Percentiles rank a stretch among this genome's conserved stretches.
Evolutionary conservation across 2,329 filamentous ascomycete species (phyloP).

Genomic region (Aaosphaeria arxii): DNA sequence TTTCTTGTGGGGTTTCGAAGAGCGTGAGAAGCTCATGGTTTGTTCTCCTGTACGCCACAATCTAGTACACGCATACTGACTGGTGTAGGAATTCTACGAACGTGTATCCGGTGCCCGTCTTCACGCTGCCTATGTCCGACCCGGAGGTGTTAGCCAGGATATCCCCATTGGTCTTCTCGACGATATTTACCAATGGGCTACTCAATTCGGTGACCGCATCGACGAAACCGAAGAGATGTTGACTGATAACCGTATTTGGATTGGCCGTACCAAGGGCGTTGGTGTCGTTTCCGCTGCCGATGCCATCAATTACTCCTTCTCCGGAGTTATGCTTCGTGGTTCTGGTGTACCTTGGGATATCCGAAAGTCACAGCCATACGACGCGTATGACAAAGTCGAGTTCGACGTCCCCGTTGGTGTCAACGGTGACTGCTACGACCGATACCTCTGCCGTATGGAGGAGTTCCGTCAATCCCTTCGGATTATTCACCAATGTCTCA

Average conservation of each 20-base stretch:
- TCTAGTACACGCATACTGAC: constrained; percentile 7
- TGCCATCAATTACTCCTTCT: constrained; percentile 95
- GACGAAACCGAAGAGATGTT: constrained; percentile 98
- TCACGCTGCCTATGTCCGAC: constrained; percentile 94
- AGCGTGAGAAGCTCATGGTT: constrained; percentile 99
- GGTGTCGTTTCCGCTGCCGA: constrained; percentile 89
- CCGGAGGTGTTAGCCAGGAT: constrained; percentile 94
- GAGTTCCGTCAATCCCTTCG: constrained; percentile 97
- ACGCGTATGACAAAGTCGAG: constrained; percentile 96
- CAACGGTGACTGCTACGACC: constrained; percentile 98
- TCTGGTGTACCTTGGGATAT: constrained; percentile 96
- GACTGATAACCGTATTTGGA: constrained; percentile 99
- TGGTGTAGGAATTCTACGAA: constrained; percentile 91
- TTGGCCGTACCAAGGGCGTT: constrained; percentile 83
- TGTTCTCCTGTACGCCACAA: constrained; percentile 5
- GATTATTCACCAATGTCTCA: constrained; percentile 98
- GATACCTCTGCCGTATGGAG: constrained; percentile 98
- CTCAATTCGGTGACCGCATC: constrained; percentile 96
- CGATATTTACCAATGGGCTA: constrained; percentile 99
- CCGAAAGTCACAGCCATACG: constrained; percentile 94
- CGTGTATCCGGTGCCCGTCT: constrained; percentile 97
- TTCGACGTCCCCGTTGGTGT: constrained; percentile 96
- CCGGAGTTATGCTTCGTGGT: constrained; percentile 95
- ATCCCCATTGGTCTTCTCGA: constrained; percentile 90
- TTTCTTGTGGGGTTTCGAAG: constrained; percentile 99